Evolutionary conservation across 73 alveolate genomes (phyloP).

Genomic region (Durusdinium trenchii): DNA sequence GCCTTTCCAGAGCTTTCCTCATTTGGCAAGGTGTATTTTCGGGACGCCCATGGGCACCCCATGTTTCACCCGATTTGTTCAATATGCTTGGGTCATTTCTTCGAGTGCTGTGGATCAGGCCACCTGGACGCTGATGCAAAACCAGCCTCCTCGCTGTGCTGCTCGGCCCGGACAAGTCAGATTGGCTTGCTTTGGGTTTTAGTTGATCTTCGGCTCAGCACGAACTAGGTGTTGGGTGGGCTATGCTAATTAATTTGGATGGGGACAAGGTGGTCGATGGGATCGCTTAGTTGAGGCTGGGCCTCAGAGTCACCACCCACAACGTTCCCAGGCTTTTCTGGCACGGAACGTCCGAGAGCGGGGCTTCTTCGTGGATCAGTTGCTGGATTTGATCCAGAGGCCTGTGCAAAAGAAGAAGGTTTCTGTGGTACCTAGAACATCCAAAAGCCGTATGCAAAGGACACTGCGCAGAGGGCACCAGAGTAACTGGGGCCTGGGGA

Average conservation of each 20-base stretch:
- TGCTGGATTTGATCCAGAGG: constrained; percentile 37
- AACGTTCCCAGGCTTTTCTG: neutral
- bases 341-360: constrained; percentile 25
- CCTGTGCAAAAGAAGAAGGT: neutral
- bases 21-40: too few relatives aligned
- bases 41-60: too few relatives aligned
- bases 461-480: neutral
- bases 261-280: neutral
- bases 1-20: too few relatives aligned
- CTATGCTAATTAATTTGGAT: too few relatives aligned
- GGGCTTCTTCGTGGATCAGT: constrained; percentile 55
- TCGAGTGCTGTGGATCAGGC: too few relatives aligned
- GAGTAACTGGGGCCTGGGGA: neutral
- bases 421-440: neutral
- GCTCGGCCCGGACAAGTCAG: neutral
- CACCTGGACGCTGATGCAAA: constrained; percentile 21
- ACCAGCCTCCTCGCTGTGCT: neutral
- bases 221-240: neutral
- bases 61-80: too few relatives aligned
- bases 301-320: too few relatives aligned
- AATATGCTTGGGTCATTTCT: too few relatives aligned
- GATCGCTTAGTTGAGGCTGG: neutral
- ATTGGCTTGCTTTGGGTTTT: neutral
- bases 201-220: neutral
- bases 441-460: neutral